These are phyloP conservation scores for Byssochlamys sp. DNA, from an alignment of 2,329 filamentous ascomycete genomes.

Conservation along the genomic window DNA sequence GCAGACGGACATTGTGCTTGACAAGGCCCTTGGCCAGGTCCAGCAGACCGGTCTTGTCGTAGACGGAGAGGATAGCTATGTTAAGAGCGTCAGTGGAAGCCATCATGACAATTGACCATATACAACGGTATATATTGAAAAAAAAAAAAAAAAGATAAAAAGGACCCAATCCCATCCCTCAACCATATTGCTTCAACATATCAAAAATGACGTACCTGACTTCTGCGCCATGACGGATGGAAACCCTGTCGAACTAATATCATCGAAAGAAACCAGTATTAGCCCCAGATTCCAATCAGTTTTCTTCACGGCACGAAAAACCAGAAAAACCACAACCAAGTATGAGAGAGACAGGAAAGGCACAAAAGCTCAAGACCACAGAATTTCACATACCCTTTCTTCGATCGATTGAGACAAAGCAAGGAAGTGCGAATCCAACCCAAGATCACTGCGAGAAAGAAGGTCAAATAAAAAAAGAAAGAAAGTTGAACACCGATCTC, in stretches of 20 bases:
- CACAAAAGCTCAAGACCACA: not conserved
- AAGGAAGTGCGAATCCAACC: not conserved
- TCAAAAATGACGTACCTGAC: constrained; percentile 24
- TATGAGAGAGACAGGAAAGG: not conserved
- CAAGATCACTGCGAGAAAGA: no score
- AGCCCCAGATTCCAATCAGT: not conserved
- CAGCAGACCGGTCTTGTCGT: constrained; percentile 92
- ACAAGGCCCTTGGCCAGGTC: constrained; percentile 85
- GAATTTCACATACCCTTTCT: not conserved
- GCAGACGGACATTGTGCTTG: constrained; percentile 79
- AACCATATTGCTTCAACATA: constrained; percentile 1
- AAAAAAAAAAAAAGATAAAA: not conserved
- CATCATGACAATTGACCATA: not conserved
- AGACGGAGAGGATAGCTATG: constrained; percentile 86
- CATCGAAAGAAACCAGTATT: not conserved
- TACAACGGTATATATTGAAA: not conserved
- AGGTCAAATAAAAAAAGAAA: not conserved
- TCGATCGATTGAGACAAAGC: not conserved
- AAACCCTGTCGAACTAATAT: constrained; percentile 6
- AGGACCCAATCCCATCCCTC: not conserved
- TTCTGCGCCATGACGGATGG: constrained; percentile 30
- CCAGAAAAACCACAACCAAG: not conserved
- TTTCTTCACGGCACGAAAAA: not conserved
- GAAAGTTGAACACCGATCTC: not conserved
- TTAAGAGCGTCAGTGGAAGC: not conserved